Evolutionary conservation across 371 early-diverging fungal genomes (phyloP), one percentile per base, ranked within the genome.

Genomic region (Actinomucor elegans): DNA sequence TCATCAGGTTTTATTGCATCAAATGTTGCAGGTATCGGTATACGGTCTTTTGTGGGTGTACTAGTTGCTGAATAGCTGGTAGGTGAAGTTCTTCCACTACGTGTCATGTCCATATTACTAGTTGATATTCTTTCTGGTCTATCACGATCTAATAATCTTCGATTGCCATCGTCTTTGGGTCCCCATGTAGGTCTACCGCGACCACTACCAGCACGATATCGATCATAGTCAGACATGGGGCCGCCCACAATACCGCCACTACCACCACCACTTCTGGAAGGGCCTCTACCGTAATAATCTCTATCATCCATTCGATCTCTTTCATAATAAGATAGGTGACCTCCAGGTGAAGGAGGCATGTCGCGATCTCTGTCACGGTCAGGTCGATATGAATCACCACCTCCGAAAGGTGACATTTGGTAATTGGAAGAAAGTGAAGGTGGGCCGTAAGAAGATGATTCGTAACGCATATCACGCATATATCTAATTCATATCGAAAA

Each of bases 311-410:
- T 28, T 29, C 69, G 57, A 10, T 80, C 78, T 48, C 77, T 51
- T 29, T 75, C 75, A 41, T 71, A 69, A 36, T 75, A 71, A 2
- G 60, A 54, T 11, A 52, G 29, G n/a, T 69, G 61, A 3, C 64
- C 59, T n/a, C 64, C 64, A 7, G 75, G 64, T 10, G 75, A 70
- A 15, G 64, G 69, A 9, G 65, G 65, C 37, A 69, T 54, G 32
- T 66, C 64, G n/a, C 77, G 67, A 24, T 78, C 75, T 45, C 68
- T 59, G 12, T 68, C 67, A 26, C 74, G 59, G 20, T 71, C 75
- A 18, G 75, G 79, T 49, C 79, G 59, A 24, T 77, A 77, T 5
- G 77, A 71, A 35, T 77, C 77, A 1, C 71, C 71, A 14, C n/a
- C n/a, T n/a, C 71, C 69, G 59, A 67, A 77, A 11, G 72, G 63